Evolutionary conservation across 2,329 filamentous ascomycete genomes (phyloP).

Genomic region (Paecilomyces formosus): DNA sequence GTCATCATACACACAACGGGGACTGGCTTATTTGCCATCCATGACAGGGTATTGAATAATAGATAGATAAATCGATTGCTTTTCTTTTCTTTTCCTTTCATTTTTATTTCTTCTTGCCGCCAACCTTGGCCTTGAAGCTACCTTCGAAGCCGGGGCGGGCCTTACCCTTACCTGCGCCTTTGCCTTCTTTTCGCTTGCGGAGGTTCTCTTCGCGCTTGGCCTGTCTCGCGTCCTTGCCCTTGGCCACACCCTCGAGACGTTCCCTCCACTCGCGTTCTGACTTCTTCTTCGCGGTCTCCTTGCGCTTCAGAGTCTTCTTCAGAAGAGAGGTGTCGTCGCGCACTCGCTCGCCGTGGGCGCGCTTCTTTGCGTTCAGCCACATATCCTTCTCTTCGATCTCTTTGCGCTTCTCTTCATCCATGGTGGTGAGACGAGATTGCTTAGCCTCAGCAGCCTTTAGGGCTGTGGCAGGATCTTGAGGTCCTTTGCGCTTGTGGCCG

Average conservation of each 20-base stretch:
- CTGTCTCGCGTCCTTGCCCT: constrained; percentile 70
- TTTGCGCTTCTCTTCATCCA: constrained; percentile 73
- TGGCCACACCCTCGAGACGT: constrained; percentile 62
- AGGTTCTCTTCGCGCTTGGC: constrained; percentile 77
- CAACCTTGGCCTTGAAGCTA: constrained; percentile 54
- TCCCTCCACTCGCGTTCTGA: constrained; percentile 83
- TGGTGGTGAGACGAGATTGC: constrained; percentile 65
- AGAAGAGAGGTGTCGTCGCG: constrained; percentile 77
- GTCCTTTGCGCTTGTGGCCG: constrained; percentile 69
- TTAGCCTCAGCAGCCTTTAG: constrained; percentile 83
- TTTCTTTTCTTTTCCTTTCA: background rate
- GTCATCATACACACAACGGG: background rate
- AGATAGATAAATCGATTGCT: background rate
- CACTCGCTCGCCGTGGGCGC: constrained; percentile 82
- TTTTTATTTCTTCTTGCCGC: constrained; percentile 33
- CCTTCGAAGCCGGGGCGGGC: constrained; percentile 64
- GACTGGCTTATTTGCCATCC: background rate
- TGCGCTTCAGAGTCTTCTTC: constrained; percentile 92
- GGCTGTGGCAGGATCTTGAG: constrained; percentile 76
- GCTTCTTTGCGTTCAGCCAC: constrained; percentile 86
- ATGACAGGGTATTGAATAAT: background rate
- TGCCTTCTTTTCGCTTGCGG: constrained; percentile 66
- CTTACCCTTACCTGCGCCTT: constrained; percentile 46
- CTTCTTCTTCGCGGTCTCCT: constrained; percentile 83
- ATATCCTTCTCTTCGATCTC: constrained; percentile 89